These are phyloP conservation scores for Fusarium nanum DNA, from an alignment of 2,329 filamentous ascomycete genomes.

Conservation along the genomic window DNA sequence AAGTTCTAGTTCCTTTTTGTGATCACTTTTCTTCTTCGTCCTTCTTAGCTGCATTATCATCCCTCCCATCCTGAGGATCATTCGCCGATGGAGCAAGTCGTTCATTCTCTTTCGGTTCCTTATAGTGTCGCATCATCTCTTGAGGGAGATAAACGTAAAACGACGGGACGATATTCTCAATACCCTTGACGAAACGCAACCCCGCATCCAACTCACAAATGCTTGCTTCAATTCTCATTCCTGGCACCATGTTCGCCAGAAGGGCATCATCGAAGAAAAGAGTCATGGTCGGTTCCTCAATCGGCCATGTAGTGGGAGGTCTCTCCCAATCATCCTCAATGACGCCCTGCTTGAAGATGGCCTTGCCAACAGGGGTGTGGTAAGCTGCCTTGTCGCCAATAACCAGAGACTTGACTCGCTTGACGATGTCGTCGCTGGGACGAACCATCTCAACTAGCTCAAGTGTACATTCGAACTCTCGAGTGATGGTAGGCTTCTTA, in stretches of 20 bases:
- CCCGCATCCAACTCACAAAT: conserved; percentile 71
- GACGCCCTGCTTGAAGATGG: conserved; percentile 57
- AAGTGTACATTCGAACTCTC: conserved; percentile 66
- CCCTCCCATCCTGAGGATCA: conserved; percentile 46
- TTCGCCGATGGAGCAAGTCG: conserved; percentile 60
- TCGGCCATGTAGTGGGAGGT: conserved; percentile 28
- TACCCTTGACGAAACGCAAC: conserved; percentile 71
- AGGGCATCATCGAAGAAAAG: conserved; percentile 76
- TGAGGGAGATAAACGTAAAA: conserved; percentile 76
- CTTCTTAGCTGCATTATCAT: conserved; percentile 16
- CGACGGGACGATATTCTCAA: conserved; percentile 66
- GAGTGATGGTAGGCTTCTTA: conserved; percentile 51
- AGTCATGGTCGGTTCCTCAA: conserved; percentile 41
- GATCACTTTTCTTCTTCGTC: conserved; percentile 25
- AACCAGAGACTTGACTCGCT: conserved; percentile 58
- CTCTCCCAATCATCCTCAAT: conserved; percentile 63
- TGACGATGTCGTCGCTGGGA: conserved; percentile 55
- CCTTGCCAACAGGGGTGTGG: conserved; percentile 58
- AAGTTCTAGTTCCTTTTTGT: not conserved
- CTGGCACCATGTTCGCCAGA: conserved; percentile 65
- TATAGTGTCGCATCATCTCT: conserved; percentile 75
- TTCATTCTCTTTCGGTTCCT: conserved; percentile 61
- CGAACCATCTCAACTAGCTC: conserved; percentile 67
- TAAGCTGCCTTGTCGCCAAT: conserved; percentile 49
- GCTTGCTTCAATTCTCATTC: conserved; percentile 70